Conservation (phyloP, 768 basidiomycete species). For the Nidularia sp. region DNA sequence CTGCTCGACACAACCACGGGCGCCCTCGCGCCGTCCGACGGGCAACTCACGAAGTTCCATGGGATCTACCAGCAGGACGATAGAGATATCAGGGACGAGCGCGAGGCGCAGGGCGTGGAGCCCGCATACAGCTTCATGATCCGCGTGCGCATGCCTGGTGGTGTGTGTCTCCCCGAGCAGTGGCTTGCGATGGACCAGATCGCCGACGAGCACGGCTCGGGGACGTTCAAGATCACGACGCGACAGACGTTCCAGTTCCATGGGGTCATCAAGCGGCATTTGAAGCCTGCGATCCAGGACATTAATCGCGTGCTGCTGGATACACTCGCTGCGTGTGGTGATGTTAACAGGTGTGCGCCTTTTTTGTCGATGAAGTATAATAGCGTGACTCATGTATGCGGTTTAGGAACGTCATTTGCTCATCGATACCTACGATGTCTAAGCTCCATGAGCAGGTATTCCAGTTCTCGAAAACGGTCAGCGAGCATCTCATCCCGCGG, state of each 20-base stretch:
- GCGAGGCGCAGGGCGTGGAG: conserved; percentile 87
- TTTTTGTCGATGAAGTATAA: neutral
- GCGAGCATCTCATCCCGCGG: conserved; percentile 81
- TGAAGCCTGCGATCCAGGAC: conserved; percentile 94
- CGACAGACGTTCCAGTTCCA: conserved; percentile 99
- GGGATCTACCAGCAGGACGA: conserved; percentile 97
- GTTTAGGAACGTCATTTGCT: conserved; percentile 84
- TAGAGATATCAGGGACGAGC: conserved; percentile 96
- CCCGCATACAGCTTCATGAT: conserved; percentile 99
- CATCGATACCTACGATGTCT: conserved; percentile 88
- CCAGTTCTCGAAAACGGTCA: conserved; percentile 79
- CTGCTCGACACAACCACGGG: conserved; percentile 83
- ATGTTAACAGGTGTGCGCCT: conserved; percentile 78
- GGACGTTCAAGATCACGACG: conserved; percentile 96
- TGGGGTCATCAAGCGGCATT: conserved; percentile 94
- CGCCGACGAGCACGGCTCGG: conserved; percentile 89
- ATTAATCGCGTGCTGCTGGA: conserved; percentile 91
- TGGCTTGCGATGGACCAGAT: conserved; percentile 97
- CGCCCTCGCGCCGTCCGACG: conserved; percentile 86
- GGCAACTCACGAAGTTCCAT: conserved; percentile 97
- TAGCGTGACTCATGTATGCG: neutral
- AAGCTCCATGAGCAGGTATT: conserved; percentile 80
- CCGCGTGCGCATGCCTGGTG: conserved; percentile 92
- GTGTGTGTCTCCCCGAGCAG: conserved; percentile 87
- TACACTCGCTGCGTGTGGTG: conserved; percentile 97